These are phyloP conservation scores for Neonectria punicea DNA, from an alignment of 2,329 filamentous ascomycete species.

Conservation along the genomic window DNA sequence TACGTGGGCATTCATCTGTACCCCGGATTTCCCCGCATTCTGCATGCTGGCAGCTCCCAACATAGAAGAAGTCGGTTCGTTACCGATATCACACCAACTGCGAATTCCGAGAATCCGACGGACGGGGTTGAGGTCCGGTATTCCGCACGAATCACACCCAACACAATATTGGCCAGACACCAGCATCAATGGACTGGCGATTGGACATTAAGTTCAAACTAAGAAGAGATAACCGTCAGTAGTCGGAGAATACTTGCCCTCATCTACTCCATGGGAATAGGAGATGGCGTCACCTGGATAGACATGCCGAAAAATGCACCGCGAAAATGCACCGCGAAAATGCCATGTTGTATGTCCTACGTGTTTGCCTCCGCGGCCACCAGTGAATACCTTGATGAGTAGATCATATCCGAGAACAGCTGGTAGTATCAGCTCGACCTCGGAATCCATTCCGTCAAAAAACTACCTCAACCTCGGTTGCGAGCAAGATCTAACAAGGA, in stretches of 20 bases:
- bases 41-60: no score
- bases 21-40: constrained; percentile 22
- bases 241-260: not conserved
- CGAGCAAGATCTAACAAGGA: no score
- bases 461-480: not conserved
- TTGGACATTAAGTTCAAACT: not conserved
- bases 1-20: not conserved
- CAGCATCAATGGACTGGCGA: no score
- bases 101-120: not conserved
- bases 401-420: not conserved
- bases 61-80: constrained; percentile 7
- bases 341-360: no score
- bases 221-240: not conserved
- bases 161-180: not conserved
- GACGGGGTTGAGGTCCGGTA: not conserved
- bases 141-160: not conserved
- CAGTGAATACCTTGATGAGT: not conserved
- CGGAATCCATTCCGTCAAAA: not conserved
- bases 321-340: no score
- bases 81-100: not conserved
- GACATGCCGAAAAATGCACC: no score
- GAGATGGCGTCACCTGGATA: no score
- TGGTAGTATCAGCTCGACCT: not conserved
- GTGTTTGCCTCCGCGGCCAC: no score
- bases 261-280: not conserved